Evolutionary conservation across 306 rosid genomes (phyloP), one percentile per base, ranked within the genome.

Genomic region (Gillenia trifoliata): DNA sequence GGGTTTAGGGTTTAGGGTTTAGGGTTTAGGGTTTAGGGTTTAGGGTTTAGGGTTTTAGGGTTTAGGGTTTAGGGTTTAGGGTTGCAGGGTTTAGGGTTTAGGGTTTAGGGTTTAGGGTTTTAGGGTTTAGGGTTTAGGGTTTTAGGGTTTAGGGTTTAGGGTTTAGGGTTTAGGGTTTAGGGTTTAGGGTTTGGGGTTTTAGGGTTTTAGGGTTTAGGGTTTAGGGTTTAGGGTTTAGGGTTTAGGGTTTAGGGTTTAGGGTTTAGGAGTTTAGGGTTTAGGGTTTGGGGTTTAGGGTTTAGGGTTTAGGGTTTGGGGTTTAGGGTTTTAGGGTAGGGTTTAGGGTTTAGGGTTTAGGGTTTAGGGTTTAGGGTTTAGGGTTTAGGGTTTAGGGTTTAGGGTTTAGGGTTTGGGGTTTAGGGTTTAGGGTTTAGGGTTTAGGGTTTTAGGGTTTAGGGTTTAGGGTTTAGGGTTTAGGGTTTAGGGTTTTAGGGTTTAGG

Each of bases 1-100:
- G 68, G 84, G 77, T 36, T 80, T 45, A 11, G 73, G 72, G 70
- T 57, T 79, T 79, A n/a, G 70, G 82, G 78, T 62, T 79, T 72
- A n/a, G 71, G 71, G 63, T 55, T 78, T 70, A 22, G 68, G 82
- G 76, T 57, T 45, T 31, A 40, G 76, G 80, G 68, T 76, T 67
- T 38, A 36, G 74, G 74, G 65, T 75, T 19, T 22, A 74, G 59
- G 40, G 59, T 23, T 67, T 50, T 29, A 26, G 68, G 74, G 41
- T 3, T 66, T 54, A 5, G 29, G 74, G 80, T 36, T 68, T 68
- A 15, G 80, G 68, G n/a, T 76, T 65, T 31, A 17, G 75, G 80
- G 29, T 68, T 68, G 8, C 11, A 29, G 68, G 80, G 78, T 29
- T 47, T 74, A 62, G 70, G 63, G 71, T 45, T 74, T 74, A 45